Conservation (phyloP, 345 rosid species). For the Atalantia buxifolia region DNA sequence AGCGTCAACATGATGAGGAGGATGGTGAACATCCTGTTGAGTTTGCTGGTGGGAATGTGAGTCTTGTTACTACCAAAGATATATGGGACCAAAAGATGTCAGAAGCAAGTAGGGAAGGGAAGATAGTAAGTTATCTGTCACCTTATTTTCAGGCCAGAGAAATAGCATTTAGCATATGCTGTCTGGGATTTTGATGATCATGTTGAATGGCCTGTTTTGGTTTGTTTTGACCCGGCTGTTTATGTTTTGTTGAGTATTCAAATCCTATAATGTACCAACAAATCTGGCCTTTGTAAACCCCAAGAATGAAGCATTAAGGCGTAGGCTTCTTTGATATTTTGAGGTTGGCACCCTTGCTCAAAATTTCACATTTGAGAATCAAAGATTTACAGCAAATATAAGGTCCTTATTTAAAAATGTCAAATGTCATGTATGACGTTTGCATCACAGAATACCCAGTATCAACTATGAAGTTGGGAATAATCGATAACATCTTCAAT, state of each 20-base stretch:
- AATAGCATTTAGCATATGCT: background rate
- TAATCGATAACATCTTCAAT: background rate
- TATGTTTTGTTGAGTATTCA: background rate
- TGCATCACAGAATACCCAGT: background rate
- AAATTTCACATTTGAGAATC: background rate
- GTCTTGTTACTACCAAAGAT: slow-evolving; percentile 54
- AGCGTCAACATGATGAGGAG: slow-evolving; percentile 30
- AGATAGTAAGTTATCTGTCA: slow-evolving; percentile 41
- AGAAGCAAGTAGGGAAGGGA: slow-evolving; percentile 66
- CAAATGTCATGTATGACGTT: background rate
- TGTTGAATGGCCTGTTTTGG: background rate
- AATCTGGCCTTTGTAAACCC: background rate
- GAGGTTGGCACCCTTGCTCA: background rate
- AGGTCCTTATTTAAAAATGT: background rate
- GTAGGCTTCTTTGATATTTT: background rate
- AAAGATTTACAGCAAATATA: background rate
- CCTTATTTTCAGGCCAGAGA: background rate
- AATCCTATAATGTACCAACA: background rate
- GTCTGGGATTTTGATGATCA: background rate
- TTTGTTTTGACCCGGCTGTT: background rate
- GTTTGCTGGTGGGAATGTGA: slow-evolving; percentile 59
- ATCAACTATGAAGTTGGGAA: background rate
- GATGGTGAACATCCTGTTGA: slow-evolving; percentile 45
- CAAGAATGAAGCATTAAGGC: background rate
- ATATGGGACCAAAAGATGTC: slow-evolving; percentile 69